Conservation (phyloP, 345 rosid species). For the Luvunga scandens region DNA sequence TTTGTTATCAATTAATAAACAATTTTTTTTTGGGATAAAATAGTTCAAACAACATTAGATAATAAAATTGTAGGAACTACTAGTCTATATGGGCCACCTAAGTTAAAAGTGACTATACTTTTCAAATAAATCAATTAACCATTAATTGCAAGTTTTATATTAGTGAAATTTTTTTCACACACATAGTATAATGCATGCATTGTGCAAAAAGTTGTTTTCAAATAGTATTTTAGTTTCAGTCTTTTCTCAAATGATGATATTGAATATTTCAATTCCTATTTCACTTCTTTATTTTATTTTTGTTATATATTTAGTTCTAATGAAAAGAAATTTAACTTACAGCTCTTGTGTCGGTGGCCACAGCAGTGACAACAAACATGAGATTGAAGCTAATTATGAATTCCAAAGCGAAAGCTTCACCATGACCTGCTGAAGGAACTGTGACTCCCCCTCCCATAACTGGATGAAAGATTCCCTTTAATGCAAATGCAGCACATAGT, state of each 20-base stretch:
- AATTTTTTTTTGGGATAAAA: too few species aligned
- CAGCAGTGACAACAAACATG: constrained; percentile 93
- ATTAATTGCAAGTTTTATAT: background rate
- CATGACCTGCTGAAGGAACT: constrained; percentile 54
- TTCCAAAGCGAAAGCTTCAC: constrained; percentile 82
- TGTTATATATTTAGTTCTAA: too few species aligned
- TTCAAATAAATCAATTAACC: background rate
- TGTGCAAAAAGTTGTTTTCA: background rate
- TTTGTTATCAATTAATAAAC: too few species aligned
- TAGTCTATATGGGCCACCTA: background rate
- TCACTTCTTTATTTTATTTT: background rate
- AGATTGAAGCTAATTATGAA: constrained; percentile 78
- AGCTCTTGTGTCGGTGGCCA: constrained; percentile 94
- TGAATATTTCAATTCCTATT: background rate
- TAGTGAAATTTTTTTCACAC: background rate
- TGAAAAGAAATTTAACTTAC: constrained; percentile 30
- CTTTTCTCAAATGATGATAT: background rate
- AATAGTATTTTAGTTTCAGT: background rate
- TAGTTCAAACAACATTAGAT: too few species aligned
- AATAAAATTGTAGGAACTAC: background rate
- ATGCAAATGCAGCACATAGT: constrained; percentile 63
- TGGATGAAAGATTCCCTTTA: constrained; percentile 66
- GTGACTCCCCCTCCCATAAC: constrained; percentile 82
- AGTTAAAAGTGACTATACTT: background rate
- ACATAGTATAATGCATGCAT: background rate